Conservation (phyloP, 73 alveolate species). For the Paramecium bursaria region DNA sequence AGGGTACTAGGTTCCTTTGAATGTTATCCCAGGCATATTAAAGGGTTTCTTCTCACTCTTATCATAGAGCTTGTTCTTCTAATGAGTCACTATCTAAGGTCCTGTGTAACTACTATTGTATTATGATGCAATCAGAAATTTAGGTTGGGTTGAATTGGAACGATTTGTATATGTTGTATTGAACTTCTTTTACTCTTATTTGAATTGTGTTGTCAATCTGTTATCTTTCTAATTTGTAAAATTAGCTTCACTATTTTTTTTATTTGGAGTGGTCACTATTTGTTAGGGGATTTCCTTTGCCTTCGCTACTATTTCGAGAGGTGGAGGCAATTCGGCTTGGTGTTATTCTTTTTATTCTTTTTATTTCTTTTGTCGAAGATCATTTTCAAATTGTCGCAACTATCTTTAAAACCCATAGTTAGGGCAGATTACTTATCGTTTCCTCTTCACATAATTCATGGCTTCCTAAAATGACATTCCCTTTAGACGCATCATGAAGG, state of each 20-base stretch:
- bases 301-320: too few relatives aligned
- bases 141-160: neutral
- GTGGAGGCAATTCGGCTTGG: too few relatives aligned
- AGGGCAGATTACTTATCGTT: slow-evolving; percentile 88
- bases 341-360: neutral
- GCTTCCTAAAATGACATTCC: slow-evolving; percentile 84
- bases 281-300: too few relatives aligned
- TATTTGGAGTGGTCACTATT: too few relatives aligned
- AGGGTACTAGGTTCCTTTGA: neutral
- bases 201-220: too few relatives aligned
- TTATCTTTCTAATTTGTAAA: too few relatives aligned
- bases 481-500: slow-evolving; percentile 87
- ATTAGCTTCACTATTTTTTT: too few relatives aligned
- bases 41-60: neutral
- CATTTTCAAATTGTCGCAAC: slow-evolving; percentile 83
- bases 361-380: neutral
- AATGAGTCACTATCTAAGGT: slow-evolving; percentile 41
- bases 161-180: too few relatives aligned
- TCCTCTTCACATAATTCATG: slow-evolving; percentile 80
- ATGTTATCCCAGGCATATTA: neutral
- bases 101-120: slow-evolving; percentile 27
- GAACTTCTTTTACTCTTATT: too few relatives aligned
- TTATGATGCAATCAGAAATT: neutral
- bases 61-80: slow-evolving; percentile 9
- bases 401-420: slow-evolving; percentile 88